Percentiles rank a stretch among this genome's conserved stretches.
These are phyloP conservation scores for Wickerhamiella occidentalis DNA, from an alignment of 805 yeast species.

Conservation along the genomic window DNA sequence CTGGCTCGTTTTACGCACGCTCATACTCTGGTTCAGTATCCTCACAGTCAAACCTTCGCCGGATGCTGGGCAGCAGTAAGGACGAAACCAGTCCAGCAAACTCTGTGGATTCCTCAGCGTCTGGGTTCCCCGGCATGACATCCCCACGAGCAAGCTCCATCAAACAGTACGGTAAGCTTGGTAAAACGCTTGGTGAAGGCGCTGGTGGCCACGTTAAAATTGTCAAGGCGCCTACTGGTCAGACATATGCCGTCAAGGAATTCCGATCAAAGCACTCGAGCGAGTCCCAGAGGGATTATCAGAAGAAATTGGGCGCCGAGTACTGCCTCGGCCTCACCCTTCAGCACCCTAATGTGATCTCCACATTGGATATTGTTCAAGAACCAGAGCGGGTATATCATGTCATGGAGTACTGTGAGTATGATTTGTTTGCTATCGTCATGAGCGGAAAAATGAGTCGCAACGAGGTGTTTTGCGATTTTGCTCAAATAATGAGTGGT, in stretches of 20 bases:
- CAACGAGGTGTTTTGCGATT: conserved; percentile 76
- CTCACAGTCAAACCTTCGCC: not conserved
- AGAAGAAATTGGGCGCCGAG: conserved; percentile 86
- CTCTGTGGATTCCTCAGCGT: conserved; percentile 15
- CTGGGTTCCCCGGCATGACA: conserved; percentile 8
- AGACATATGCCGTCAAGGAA: conserved; percentile 84
- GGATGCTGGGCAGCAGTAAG: conserved; percentile 13
- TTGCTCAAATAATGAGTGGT: conserved; percentile 74
- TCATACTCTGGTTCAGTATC: not conserved
- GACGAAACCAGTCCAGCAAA: conserved; percentile 20
- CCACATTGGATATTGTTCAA: conserved; percentile 81
- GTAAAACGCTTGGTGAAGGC: conserved; percentile 84
- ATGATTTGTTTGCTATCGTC: conserved; percentile 83
- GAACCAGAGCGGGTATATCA: conserved; percentile 79
- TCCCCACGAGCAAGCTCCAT: conserved; percentile 25
- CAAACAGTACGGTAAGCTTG: conserved; percentile 67
- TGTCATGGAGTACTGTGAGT: conserved; percentile 91
- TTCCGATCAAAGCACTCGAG: conserved; percentile 63
- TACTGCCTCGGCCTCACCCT: conserved; percentile 87
- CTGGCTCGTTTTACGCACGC: not conserved
- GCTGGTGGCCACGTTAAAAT: conserved; percentile 87
- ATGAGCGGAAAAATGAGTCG: conserved; percentile 82
- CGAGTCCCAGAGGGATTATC: conserved; percentile 74
- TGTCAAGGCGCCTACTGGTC: conserved; percentile 45
- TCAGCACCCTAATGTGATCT: conserved; percentile 80